Percentiles rank a stretch among this genome's conserved stretches.
phyloP scores from a whole-genome alignment of 768 basidiomycete genomes.

The Tubosaeta sp. region DNA sequence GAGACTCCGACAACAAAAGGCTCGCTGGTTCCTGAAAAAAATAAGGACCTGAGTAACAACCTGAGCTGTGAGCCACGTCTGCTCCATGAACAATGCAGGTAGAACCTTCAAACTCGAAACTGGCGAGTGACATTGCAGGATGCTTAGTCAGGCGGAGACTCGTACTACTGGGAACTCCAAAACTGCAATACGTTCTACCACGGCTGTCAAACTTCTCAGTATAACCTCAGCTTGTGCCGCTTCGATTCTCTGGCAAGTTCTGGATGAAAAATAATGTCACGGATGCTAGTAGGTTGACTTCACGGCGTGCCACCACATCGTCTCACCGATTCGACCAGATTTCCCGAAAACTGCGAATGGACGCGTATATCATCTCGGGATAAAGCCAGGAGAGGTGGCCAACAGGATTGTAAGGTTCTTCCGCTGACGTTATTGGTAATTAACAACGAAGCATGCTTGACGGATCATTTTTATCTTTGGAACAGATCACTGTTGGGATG shows the following conservation, averaged over 20 bases:
- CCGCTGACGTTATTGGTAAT: background rate
- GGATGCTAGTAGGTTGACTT: conserved; percentile 58
- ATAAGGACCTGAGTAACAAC: too few relatives aligned
- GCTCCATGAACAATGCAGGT: too few relatives aligned
- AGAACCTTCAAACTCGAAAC: too few relatives aligned
- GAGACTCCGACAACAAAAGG: too few relatives aligned
- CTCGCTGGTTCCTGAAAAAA: too few relatives aligned
- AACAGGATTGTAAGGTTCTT: conserved; percentile 61
- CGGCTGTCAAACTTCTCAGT: background rate
- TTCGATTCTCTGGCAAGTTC: background rate
- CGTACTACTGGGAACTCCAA: too few relatives aligned
- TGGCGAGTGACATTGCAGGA: background rate
- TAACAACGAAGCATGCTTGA: background rate
- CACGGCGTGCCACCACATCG: background rate
- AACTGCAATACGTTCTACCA: too few relatives aligned
- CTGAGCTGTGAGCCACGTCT: too few relatives aligned
- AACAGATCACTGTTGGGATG: conserved; percentile 70
- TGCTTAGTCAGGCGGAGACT: conserved; percentile 1
- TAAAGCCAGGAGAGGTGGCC: conserved; percentile 72
- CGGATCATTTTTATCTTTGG: conserved; percentile 3
- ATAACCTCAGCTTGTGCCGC: background rate
- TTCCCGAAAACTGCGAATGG: conserved; percentile 71
- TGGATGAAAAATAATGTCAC: conserved; percentile 58
- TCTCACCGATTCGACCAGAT: conserved; percentile 39
- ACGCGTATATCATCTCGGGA: conserved; percentile 76